Base-by-base conservation (phyloP, 1,284 basidiomycete species). In the Sphaerobolus stellatus region DNA sequence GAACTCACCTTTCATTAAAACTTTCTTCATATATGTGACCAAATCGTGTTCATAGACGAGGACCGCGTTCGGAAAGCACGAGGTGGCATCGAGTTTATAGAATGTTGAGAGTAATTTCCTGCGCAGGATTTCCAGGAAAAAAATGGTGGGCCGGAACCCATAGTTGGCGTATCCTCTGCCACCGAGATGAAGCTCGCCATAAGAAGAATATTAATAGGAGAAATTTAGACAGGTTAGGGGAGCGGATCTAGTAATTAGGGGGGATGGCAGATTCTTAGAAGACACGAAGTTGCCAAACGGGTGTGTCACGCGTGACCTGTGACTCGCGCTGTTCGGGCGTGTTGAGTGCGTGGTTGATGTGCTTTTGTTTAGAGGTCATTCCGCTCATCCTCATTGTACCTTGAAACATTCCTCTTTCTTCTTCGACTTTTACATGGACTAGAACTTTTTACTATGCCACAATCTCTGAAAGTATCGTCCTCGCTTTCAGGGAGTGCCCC, bases 281-380 rank as follows among this genome's bases (percentile, higher is more conserved):
- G 41, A 16, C 9, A 22, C 41, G 13, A 9, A 11, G 22, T 11
- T 20, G 18, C 18, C n/a, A 18, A 20, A 45, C 25, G 18, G 25
- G 16, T 16, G 11, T 24, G 51, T 53, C 24, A 53, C 51, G 31
- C 14, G 30, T 38, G 51, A 44, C 38, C 34, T 36, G 18, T n/a
- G 33, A 13, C 31, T 16, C 48, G 18, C 36, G 46, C 52, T 31
- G 33, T 54, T 54, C 30, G 44, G 52, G 52, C 52, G 52, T 54
- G 52, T 40, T 49, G 31, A 54, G 43, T 28, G 52, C 52, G 47
- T 54, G 52, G 46, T 54, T 47, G 16, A 25, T n/a, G 16, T 7
- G 25, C 24, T 54, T 6, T 54, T 48, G 52, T 54, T 16, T 30
- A 27, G 24, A 48, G 25, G 18, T 30, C 24, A 18, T 30, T 6